These are phyloP conservation scores for Amanita exitialis DNA, from an alignment of 768 basidiomycete genomes.

Conservation along the genomic window DNA sequence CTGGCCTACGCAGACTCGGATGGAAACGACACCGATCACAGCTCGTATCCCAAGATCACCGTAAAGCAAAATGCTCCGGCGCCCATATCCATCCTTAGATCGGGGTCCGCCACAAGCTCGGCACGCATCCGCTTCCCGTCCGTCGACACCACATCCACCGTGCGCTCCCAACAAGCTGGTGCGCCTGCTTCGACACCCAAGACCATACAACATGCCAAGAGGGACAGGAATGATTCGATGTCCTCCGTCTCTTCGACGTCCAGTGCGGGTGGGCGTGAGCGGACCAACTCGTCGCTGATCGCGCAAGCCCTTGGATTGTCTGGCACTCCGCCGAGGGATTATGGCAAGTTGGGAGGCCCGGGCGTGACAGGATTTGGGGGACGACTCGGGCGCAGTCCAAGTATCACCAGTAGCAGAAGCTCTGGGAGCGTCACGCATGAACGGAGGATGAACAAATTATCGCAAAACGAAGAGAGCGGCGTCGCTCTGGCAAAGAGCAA, in stretches of 20 bases:
- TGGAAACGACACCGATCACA: slow-evolving; percentile 21
- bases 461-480: slow-evolving; percentile 1
- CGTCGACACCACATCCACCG: slow-evolving; percentile 4
- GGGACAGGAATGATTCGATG: slow-evolving; percentile 14
- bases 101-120: slow-evolving; percentile 13
- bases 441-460: slow-evolving; percentile 21
- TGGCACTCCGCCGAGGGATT: slow-evolving; percentile 27
- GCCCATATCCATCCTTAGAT: slow-evolving; percentile 16
- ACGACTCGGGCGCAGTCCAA: slow-evolving; percentile 18
- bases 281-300: slow-evolving; percentile 26
- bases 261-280: slow-evolving; percentile 5
- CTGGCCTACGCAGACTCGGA: slow-evolving; percentile 44
- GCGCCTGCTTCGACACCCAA: not conserved
- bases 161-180: not conserved
- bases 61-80: slow-evolving; percentile 13
- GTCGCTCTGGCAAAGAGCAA: slow-evolving; percentile 21
- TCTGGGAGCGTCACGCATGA: slow-evolving; percentile 18
- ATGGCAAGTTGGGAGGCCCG: slow-evolving; percentile 28
- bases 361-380: slow-evolving; percentile 18
- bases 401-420: slow-evolving; percentile 19
- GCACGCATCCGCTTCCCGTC: slow-evolving; percentile 9
- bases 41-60: slow-evolving; percentile 7
- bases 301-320: slow-evolving; percentile 35
- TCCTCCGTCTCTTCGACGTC: slow-evolving; percentile 2
- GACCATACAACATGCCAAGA: not conserved